Conservation (phyloP, 1,284 basidiomycete genomes). For the Pulveroboletus sp. region DNA sequence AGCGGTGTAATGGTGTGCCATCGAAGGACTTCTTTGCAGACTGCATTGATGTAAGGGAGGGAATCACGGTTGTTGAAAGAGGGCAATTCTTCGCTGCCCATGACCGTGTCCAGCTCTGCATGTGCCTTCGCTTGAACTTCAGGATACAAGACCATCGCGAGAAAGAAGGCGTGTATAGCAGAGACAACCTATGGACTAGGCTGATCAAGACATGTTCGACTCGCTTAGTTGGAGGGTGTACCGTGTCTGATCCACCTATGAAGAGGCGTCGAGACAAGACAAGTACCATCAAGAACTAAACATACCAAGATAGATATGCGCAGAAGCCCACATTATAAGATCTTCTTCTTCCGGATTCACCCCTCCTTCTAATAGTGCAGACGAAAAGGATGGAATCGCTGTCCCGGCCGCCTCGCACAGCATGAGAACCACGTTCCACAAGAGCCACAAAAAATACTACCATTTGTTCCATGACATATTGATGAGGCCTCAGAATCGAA, state of each 20-base stretch:
- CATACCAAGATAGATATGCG: slow-evolving; percentile 16
- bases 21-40: slow-evolving; percentile 30
- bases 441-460: slow-evolving; percentile 26
- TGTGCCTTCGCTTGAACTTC: slow-evolving; percentile 27
- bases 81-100: slow-evolving; percentile 25
- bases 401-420: slow-evolving; percentile 39
- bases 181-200: slow-evolving; percentile 37
- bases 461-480: slow-evolving; percentile 44
- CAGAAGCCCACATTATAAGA: slow-evolving; percentile 26
- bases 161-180: slow-evolving; percentile 36
- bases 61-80: slow-evolving; percentile 18
- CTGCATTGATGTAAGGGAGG: slow-evolving; percentile 29
- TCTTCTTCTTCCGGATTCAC: slow-evolving; percentile 27
- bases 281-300: neutral
- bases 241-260: slow-evolving; percentile 31
- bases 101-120: slow-evolving; percentile 28
- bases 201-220: slow-evolving; percentile 6
- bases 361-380: slow-evolving; percentile 19
- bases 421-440: neutral
- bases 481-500: slow-evolving; percentile 41
- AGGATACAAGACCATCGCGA: slow-evolving; percentile 30
- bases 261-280: neutral
- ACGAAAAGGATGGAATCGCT: slow-evolving; percentile 41
- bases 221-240: neutral
- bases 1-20: slow-evolving; percentile 22